A percentile compares a stretch with the other conserved stretches of the same genome.
Evolutionary conservation across 495 filamentous ascomycete species (phyloP).

Genomic region (Bathelium albidoporum): DNA sequence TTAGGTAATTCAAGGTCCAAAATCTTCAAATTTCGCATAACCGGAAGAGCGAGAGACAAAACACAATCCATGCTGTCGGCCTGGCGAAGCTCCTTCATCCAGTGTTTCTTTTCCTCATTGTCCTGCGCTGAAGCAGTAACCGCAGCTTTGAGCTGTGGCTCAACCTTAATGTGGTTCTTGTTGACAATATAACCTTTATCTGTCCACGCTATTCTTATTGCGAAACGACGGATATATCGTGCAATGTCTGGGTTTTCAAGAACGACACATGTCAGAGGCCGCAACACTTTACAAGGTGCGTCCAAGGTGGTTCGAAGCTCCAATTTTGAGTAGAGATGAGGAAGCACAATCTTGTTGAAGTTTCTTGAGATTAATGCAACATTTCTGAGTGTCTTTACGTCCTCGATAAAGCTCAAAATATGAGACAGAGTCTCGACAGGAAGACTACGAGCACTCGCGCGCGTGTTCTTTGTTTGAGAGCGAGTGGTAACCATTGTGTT

Average conservation of each 20-base stretch:
- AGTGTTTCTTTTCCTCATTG: background rate
- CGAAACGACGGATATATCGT: background rate
- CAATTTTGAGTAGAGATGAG: background rate
- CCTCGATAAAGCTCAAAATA: background rate
- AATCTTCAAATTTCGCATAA: background rate
- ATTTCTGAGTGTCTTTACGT: background rate
- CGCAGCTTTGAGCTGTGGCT: background rate
- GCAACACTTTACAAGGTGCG: background rate
- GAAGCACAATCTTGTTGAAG: background rate
- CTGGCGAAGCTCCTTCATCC: background rate
- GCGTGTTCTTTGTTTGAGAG: background rate
- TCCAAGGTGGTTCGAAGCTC: background rate
- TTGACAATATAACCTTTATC: background rate
- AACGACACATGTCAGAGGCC: background rate
- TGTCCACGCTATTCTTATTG: background rate
- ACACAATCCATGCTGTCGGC: background rate
- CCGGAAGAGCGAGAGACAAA: background rate
- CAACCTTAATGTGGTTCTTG: background rate
- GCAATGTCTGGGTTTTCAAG: background rate
- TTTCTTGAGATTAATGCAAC: background rate
- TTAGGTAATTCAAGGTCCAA: background rate
- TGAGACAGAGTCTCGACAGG: background rate
- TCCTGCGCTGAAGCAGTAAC: background rate
- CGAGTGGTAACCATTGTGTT: background rate
- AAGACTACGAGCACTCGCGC: background rate